These are phyloP conservation scores for Diplodia seriata DNA, from an alignment of 2,329 filamentous ascomycete species.

Conservation along the genomic window DNA sequence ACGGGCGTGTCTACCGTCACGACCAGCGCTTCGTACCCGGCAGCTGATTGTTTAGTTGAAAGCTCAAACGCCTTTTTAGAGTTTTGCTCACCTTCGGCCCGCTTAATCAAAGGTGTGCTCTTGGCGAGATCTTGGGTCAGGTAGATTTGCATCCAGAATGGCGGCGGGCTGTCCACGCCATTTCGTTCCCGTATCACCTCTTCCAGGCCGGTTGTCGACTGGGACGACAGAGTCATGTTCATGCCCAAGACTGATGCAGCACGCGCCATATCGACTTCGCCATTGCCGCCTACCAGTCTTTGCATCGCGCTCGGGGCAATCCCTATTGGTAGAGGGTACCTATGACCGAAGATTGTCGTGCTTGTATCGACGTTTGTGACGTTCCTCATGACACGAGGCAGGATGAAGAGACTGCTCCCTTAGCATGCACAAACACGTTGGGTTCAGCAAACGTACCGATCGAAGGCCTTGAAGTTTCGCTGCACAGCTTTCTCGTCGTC, in stretches of 20 bases:
- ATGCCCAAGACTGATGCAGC: constrained; percentile 38
- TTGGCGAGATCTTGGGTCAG: constrained; percentile 37
- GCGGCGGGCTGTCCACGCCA: constrained; percentile 33
- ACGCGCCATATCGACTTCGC: constrained; percentile 42
- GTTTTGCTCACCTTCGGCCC: constrained; percentile 35
- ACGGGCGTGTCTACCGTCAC: constrained; percentile 43
- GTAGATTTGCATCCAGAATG: constrained; percentile 40
- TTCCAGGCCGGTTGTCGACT: constrained; percentile 41
- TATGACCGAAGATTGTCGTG: constrained; percentile 33
- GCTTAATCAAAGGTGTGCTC: constrained; percentile 38
- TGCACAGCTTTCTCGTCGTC: not conserved
- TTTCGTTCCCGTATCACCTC: constrained; percentile 38
- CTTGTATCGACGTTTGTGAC: constrained; percentile 37
- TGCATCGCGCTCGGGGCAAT: constrained; percentile 44
- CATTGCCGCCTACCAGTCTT: constrained; percentile 40
- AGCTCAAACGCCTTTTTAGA: no score
- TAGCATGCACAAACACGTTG: not conserved
- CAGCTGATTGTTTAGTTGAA: constrained; percentile 26
- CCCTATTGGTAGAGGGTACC: constrained; percentile 40
- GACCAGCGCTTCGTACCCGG: constrained; percentile 42
- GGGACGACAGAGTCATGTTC: constrained; percentile 41
- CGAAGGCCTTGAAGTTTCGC: not conserved
- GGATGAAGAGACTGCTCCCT: constrained; percentile 33
- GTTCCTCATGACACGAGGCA: constrained; percentile 34
- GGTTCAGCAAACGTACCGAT: not conserved